Conservation (phyloP, 352 stramenopile genomes). For the Phytophthora constricta region DNA sequence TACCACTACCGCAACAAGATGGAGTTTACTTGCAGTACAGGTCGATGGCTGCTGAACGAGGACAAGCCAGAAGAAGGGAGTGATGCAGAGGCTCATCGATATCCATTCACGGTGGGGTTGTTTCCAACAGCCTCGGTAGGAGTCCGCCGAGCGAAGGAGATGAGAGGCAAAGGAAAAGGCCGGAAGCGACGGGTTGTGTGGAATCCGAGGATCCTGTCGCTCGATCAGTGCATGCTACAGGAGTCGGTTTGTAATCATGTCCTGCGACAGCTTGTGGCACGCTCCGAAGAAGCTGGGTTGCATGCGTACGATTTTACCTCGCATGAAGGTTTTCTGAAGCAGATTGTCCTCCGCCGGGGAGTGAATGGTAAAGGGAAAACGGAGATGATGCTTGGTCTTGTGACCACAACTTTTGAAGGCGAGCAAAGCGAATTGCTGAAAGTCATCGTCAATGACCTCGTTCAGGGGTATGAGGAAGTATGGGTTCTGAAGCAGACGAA, state of each 20-base stretch:
- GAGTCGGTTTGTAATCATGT: constrained; percentile 48
- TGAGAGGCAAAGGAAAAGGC: constrained; percentile 39
- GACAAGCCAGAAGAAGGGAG: constrained; percentile 38
- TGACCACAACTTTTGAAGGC: constrained; percentile 56
- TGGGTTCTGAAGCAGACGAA: background rate
- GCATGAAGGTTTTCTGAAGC: constrained; percentile 68
- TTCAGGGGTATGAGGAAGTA: constrained; percentile 25
- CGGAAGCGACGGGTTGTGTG: constrained; percentile 43
- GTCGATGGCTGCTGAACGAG: constrained; percentile 64
- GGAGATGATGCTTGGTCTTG: constrained; percentile 74
- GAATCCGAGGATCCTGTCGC: constrained; percentile 72
- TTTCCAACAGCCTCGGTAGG: constrained; percentile 65
- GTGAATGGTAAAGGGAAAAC: constrained; percentile 20
- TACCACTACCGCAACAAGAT: constrained; percentile 86
- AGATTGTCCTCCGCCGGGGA: constrained; percentile 69
- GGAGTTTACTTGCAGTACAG: constrained; percentile 83
- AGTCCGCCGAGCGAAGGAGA: constrained; percentile 47
- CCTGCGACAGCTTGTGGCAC: constrained; percentile 40
- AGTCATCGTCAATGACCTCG: constrained; percentile 39
- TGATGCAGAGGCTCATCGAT: constrained; percentile 3
- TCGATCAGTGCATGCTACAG: constrained; percentile 69
- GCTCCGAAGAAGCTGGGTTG: constrained; percentile 38
- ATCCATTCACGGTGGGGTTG: constrained; percentile 70
- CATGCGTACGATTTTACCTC: constrained; percentile 67
- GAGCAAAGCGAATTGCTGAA: constrained; percentile 42